Conservation (phyloP, 495 filamentous ascomycete genomes). For the Penicillium waksmanii region DNA sequence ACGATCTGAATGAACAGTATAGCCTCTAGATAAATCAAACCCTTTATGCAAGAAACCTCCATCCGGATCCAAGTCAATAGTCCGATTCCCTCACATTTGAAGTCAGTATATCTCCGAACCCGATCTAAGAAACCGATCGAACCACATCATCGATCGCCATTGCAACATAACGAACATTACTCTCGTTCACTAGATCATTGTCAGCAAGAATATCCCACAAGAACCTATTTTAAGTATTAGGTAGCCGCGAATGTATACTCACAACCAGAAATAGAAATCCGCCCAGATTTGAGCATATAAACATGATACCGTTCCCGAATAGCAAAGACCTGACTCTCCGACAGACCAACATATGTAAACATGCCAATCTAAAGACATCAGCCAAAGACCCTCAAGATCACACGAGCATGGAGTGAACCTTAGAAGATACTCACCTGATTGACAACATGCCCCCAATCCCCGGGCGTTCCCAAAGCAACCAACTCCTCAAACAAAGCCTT, state of each 20-base stretch:
- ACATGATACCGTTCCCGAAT: conserved; percentile 29
- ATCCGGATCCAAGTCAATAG: too few relatives aligned
- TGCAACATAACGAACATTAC: conserved; percentile 34
- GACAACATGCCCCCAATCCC: conserved; percentile 17
- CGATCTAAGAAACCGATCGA: conserved; percentile 5
- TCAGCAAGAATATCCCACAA: not conserved
- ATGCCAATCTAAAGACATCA: conserved; percentile 29
- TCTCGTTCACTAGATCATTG: conserved; percentile 23
- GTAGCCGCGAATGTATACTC: conserved; percentile 4
- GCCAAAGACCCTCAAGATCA: too few relatives aligned
- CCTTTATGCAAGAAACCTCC: too few relatives aligned
- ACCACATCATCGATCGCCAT: conserved; percentile 23
- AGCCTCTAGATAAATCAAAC: too few relatives aligned
- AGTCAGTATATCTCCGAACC: not conserved
- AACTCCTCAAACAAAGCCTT: conserved; percentile 29
- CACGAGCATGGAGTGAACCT: too few relatives aligned
- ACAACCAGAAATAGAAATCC: conserved; percentile 38
- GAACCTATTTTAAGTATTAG: not conserved
- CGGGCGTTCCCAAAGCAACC: conserved; percentile 25
- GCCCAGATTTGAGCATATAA: conserved; percentile 28
- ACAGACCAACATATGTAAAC: conserved; percentile 33
- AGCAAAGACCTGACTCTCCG: conserved; percentile 20
- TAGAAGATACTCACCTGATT: conserved; percentile 6
- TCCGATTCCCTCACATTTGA: not conserved
- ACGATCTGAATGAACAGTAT: too few relatives aligned